Evolutionary conservation across 192 early-diverging fungal species (phyloP).

Genomic region (Umbelopsis isabellina): DNA sequence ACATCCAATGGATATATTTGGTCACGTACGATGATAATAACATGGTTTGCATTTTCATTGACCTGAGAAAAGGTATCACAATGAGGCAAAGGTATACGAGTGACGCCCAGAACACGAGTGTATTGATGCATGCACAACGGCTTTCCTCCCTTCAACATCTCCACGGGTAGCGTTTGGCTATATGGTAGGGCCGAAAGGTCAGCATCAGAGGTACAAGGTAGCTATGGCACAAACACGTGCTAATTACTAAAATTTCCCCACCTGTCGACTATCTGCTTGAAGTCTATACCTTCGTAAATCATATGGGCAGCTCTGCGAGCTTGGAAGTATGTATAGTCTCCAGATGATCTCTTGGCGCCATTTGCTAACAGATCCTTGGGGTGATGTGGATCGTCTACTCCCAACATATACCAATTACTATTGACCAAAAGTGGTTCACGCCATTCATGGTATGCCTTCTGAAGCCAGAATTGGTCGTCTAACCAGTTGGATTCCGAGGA

Average conservation of each 20-base stretch:
- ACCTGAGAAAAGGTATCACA: constrained; percentile 71
- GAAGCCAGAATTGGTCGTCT: constrained; percentile 69
- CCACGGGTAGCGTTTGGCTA: constrained; percentile 61
- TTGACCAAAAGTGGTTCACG: constrained; percentile 82
- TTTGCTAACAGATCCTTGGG: constrained; percentile 44
- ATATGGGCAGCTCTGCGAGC: constrained; percentile 79
- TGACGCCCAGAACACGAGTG: constrained; percentile 73
- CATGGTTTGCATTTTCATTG: constrained; percentile 52
- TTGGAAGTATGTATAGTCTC: constrained; percentile 75
- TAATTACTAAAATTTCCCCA: constrained; percentile 23
- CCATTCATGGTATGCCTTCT: constrained; percentile 78
- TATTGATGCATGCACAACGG: constrained; percentile 90
- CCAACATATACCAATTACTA: constrained; percentile 87
- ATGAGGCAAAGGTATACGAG: constrained; percentile 76
- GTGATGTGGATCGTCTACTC: constrained; percentile 63
- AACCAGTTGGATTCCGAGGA: constrained; percentile 69
- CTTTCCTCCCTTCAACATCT: constrained; percentile 62
- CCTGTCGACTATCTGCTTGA: constrained; percentile 74
- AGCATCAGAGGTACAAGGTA: background rate
- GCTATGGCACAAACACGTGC: background rate
- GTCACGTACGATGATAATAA: constrained; percentile 72
- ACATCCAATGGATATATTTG: constrained; percentile 80
- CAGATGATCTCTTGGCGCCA: constrained; percentile 32
- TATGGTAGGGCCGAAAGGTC: background rate
- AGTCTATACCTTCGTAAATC: constrained; percentile 66